A percentile compares a stretch with the other conserved stretches of the same genome.
These are phyloP conservation scores for Halophytophthora batemanensis DNA, from an alignment of 352 stramenopile genomes.

Conservation along the genomic window DNA sequence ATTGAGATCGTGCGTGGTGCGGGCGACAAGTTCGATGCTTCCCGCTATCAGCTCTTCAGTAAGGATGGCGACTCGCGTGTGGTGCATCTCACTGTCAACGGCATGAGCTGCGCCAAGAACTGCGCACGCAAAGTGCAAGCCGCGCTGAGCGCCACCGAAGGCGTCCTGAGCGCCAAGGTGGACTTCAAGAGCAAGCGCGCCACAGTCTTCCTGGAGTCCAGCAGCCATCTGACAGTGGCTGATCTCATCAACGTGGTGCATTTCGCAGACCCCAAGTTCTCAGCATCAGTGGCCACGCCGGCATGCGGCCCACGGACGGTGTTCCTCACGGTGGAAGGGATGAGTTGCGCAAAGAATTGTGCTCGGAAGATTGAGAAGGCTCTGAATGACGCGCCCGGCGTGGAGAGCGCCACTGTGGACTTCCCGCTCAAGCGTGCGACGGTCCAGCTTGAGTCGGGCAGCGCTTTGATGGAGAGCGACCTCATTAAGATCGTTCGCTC, in stretches of 20 bases:
- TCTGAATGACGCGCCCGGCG: constrained; percentile 40
- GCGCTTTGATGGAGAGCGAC: constrained; percentile 44
- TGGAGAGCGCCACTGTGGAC: constrained; percentile 64
- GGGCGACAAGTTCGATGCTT: constrained; percentile 52
- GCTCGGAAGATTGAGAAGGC: constrained; percentile 67
- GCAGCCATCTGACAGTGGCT: constrained; percentile 54
- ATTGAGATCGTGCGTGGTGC: constrained; percentile 51
- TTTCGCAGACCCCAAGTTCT: constrained; percentile 59
- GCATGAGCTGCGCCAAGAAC: constrained; percentile 80
- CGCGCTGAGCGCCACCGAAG: constrained; percentile 49
- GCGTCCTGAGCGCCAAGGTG: constrained; percentile 78
- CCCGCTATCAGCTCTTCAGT: constrained; percentile 59
- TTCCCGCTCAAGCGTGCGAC: constrained; percentile 62
- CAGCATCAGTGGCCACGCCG: constrained; percentile 42
- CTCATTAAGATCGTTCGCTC: constrained; percentile 52
- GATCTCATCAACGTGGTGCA: constrained; percentile 68
- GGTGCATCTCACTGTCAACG: constrained; percentile 64
- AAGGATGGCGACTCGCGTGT: constrained; percentile 62
- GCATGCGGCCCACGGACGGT: constrained; percentile 42
- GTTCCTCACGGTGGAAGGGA: constrained; percentile 58
- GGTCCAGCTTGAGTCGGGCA: constrained; percentile 52
- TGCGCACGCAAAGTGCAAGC: constrained; percentile 72
- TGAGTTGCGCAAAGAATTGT: constrained; percentile 84
- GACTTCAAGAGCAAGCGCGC: constrained; percentile 75
- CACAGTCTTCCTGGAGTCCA: constrained; percentile 72